phyloP scores from a whole-genome alignment of 2,329 filamentous ascomycete species.

The Bertia moriformis region DNA sequence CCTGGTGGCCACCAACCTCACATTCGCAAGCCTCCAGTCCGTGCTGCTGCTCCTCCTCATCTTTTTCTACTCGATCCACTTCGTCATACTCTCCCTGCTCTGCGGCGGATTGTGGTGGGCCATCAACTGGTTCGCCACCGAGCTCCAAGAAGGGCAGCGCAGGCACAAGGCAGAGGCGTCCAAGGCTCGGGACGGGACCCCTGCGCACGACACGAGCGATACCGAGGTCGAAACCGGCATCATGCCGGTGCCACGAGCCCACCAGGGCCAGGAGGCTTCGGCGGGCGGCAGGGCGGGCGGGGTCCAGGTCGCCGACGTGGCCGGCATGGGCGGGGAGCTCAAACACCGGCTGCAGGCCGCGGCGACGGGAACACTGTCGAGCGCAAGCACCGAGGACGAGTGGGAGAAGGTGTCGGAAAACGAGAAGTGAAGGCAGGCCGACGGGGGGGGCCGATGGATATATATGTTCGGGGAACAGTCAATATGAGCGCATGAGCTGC shows the following conservation, averaged over 20 bases:
- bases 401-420: constrained; percentile 88
- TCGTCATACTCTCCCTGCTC: constrained; percentile 65
- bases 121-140: constrained; percentile 91
- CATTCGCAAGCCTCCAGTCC: constrained; percentile 73
- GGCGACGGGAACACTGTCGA: constrained; percentile 34
- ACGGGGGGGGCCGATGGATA: too few species aligned
- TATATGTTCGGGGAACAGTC: too few species aligned
- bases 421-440: too few species aligned
- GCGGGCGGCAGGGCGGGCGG: constrained; percentile 7
- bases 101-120: constrained; percentile 77
- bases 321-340: constrained; percentile 22
- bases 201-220: constrained; percentile 25
- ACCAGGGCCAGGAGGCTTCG: too few species aligned
- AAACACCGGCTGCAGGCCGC: constrained; percentile 31
- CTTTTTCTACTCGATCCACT: constrained; percentile 78
- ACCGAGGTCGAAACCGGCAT: constrained; percentile 31
- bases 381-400: constrained; percentile 77
- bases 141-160: constrained; percentile 32
- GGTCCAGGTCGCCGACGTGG: constrained; percentile 6
- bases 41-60: constrained; percentile 63
- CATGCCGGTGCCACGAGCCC: constrained; percentile 13
- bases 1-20: constrained; percentile 74
- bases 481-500: too few species aligned
- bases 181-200: constrained; percentile 20
- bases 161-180: constrained; percentile 19